Evolutionary conservation across 352 stramenopile species (phyloP).

Genomic region (Globisporangium spiculum): DNA sequence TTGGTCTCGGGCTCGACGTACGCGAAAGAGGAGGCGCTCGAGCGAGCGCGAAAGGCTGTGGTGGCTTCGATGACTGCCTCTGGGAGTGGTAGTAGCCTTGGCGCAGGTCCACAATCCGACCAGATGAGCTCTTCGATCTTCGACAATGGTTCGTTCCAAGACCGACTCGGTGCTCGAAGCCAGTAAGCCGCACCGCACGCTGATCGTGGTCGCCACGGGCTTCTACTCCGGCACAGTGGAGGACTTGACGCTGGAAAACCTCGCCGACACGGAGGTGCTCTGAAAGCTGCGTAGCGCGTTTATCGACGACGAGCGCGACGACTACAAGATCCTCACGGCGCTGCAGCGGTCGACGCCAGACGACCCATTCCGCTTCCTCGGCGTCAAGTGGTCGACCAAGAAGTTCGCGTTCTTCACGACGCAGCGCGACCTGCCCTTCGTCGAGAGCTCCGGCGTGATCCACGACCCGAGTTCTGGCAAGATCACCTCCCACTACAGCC

Average conservation of each 20-base stretch:
- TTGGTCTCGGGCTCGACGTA: background rate
- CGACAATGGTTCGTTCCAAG: background rate
- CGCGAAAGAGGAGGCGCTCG: background rate
- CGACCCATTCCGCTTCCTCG: constrained; percentile 45
- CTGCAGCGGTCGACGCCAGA: constrained; percentile 27
- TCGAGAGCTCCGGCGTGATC: constrained; percentile 14
- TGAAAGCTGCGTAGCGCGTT: constrained; percentile 41
- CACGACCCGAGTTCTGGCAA: constrained; percentile 2
- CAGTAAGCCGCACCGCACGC: constrained; percentile 12
- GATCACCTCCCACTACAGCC: constrained; percentile 10
- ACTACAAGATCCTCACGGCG: constrained; percentile 34
- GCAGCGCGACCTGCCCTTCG: constrained; percentile 15
- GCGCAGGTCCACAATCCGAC: background rate
- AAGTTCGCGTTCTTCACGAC: constrained; percentile 1
- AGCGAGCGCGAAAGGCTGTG: background rate
- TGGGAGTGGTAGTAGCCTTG: no score
- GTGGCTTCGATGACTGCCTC: background rate
- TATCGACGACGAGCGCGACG: constrained; percentile 34
- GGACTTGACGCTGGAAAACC: constrained; percentile 38
- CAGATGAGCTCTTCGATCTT: background rate
- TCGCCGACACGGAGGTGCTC: constrained; percentile 38
- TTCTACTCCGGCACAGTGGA: constrained; percentile 39
- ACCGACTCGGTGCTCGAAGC: background rate
- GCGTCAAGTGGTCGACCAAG: constrained; percentile 38
- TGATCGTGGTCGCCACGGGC: constrained; percentile 34